Conservation (phyloP, 2,329 filamentous ascomycete species). For the Mariannaea elegans region DNA sequence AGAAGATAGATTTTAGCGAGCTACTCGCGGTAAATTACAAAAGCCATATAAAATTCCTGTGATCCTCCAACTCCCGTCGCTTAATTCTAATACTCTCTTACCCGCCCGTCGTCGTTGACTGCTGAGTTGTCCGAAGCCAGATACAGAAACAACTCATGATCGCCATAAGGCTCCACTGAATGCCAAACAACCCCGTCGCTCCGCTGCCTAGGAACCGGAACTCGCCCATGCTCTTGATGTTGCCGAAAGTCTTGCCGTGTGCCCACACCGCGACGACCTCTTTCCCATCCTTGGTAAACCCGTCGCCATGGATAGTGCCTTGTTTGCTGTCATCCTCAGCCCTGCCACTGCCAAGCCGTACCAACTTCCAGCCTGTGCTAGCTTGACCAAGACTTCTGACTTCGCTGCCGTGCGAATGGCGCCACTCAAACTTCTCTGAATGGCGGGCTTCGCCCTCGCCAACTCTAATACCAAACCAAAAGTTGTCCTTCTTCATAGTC, state of each 20-base stretch:
- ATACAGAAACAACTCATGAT: no score
- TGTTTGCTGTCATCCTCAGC: background rate
- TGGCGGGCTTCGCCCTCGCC: background rate
- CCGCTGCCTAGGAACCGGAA: conserved; percentile 31
- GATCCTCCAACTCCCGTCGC: no score
- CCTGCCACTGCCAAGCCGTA: conserved; percentile 21
- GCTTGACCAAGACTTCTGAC: conserved; percentile 31
- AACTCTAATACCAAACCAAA: conserved; percentile 22
- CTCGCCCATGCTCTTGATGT: conserved; percentile 22
- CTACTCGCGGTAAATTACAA: no score
- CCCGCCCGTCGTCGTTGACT: background rate
- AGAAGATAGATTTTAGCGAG: no score
- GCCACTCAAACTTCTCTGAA: conserved; percentile 30
- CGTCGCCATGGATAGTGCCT: background rate
- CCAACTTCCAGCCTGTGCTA: conserved; percentile 30
- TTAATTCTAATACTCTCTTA: no score
- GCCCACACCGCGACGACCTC: conserved; percentile 31
- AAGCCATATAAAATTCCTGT: no score
- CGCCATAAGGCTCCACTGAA: conserved; percentile 29
- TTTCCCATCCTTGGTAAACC: conserved; percentile 27
- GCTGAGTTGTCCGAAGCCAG: conserved; percentile 16
- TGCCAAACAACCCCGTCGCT: conserved; percentile 25
- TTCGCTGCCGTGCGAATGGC: conserved; percentile 31
- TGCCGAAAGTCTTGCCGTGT: conserved; percentile 17
- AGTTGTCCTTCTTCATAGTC: background rate